Base-by-base conservation (phyloP, 805 yeast genomes). In the Pichia nanzhaoensis region DNA sequence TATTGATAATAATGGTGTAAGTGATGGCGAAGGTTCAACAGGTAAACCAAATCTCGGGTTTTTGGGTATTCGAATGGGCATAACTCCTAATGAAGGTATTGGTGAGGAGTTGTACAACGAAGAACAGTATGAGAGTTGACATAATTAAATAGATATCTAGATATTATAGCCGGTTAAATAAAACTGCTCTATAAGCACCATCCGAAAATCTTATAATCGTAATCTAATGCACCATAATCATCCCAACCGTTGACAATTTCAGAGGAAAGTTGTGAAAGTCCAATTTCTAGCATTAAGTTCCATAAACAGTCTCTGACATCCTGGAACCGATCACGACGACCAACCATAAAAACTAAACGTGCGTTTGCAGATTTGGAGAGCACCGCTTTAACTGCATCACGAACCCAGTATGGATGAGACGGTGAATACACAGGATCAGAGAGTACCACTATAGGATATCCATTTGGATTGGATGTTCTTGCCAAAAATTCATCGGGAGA, bases 371-470 rank as follows among this genome's bases (percentile, higher is more conserved):
- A 46, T 12, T 47, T 45, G 2, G 60, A 60, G 18, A 81, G 55
- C 44, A 85, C 80, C 35, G 55, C 51, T 3, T 56, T 54, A 5
- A 90, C 66, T 73, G 86, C 81, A 40, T 75, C 61, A 5, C 75
- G 74, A 1, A 91, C 78, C 78, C 85, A 77, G 14, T 61, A 59
- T 1, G 97, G 97, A 57, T 91, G 98, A 28, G 77, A 73, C 0
- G 82, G 66, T 0, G 96, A 84, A 60, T 93, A 91, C 2, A 91
- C 79, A 0, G 97, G 96, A 61, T 91, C 99, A 18, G 96, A 84
- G 4, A 88, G 64, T 0, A 93, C 66, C 4, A 91, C 69, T 0
- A 87, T 75, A 34, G 75, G 72, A 59, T 74, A 87, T 3, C 51
- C 50, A 4, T 13, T 12, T 17, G 17, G 22, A 49, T 47, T 3